These are phyloP conservation scores for Gautieria morchelliformis DNA, from an alignment of 768 basidiomycete genomes.

Conservation along the genomic window DNA sequence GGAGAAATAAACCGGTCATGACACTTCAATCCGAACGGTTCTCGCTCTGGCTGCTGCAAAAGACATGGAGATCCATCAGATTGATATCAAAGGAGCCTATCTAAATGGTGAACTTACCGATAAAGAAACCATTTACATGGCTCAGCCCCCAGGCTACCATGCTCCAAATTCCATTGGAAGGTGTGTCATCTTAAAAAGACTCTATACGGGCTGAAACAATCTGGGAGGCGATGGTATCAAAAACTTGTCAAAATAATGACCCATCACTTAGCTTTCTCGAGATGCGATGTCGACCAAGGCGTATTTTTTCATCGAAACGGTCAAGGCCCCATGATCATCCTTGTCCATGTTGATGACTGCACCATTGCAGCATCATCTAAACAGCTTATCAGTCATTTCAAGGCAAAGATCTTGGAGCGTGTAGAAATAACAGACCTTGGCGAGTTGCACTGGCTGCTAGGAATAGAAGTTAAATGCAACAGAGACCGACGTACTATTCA, in stretches of 20 bases:
- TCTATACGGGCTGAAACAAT: conserved; percentile 31
- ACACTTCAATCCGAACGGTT: conserved; percentile 23
- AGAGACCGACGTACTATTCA: background rate
- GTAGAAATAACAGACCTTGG: conserved; percentile 4
- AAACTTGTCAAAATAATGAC: conserved; percentile 21
- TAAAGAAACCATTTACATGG: conserved; percentile 25
- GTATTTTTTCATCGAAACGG: too few relatives aligned
- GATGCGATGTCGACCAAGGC: too few relatives aligned
- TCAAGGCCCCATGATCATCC: background rate
- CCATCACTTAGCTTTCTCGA: too few relatives aligned
- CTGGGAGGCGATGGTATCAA: conserved; percentile 26
- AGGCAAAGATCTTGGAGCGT: background rate
- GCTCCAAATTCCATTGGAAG: conserved; percentile 6
- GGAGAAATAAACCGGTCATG: too few relatives aligned
- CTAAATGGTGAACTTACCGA: conserved; percentile 24
- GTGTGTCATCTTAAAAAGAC: conserved; percentile 16
- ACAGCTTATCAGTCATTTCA: background rate
- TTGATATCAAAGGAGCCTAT: conserved; percentile 33
- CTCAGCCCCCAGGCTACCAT: conserved; percentile 22
- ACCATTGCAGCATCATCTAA: conserved; percentile 17
- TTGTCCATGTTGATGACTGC: conserved; percentile 25
- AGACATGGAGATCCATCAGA: conserved; percentile 28
- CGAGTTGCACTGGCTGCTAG: conserved; percentile 18
- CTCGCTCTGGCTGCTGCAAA: conserved; percentile 25
- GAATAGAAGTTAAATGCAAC: conserved; percentile 21